These are phyloP conservation scores for Pseudogymnoascus sp. DNA, from an alignment of 2,329 filamentous ascomycete genomes.

Conservation along the genomic window DNA sequence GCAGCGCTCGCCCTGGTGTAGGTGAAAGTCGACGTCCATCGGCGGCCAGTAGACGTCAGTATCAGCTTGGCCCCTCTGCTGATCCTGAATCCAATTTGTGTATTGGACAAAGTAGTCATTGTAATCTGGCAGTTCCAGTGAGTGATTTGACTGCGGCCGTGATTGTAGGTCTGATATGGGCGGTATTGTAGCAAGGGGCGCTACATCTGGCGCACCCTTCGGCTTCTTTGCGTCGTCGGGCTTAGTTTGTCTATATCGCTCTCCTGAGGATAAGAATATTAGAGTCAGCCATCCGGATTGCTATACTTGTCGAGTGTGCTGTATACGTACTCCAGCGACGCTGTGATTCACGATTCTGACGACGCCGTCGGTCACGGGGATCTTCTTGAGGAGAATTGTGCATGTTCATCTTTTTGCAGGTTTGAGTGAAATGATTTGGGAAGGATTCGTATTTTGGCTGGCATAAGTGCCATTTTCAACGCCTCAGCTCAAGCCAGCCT, in stretches of 20 bases:
- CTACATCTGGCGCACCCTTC: not conserved
- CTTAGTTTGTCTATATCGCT: not conserved
- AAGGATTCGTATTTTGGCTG: not conserved
- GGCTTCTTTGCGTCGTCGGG: not conserved
- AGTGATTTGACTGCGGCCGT: not conserved
- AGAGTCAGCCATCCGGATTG: not conserved
- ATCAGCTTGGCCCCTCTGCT: not conserved
- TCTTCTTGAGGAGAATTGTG: not conserved
- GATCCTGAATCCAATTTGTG: not conserved
- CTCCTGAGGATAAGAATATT: not conserved
- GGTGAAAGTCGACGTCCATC: not conserved
- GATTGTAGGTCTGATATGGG: not conserved
- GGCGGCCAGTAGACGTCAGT: not conserved
- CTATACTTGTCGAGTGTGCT: not conserved
- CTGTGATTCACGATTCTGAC: not conserved
- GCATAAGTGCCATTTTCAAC: not conserved
- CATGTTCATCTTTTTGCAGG: not conserved
- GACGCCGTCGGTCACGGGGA: not conserved
- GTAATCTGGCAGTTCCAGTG: not conserved
- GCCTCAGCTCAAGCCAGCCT: not conserved
- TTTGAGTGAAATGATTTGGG: not conserved
- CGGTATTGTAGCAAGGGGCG: not conserved
- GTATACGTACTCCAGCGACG: not conserved
- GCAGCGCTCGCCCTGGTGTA: not conserved
- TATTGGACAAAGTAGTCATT: not conserved